Percentiles rank a stretch among this genome's conserved stretches.
phyloP scores from a whole-genome alignment of 768 basidiomycete genomes.

The Cantharellus anzutake region DNA sequence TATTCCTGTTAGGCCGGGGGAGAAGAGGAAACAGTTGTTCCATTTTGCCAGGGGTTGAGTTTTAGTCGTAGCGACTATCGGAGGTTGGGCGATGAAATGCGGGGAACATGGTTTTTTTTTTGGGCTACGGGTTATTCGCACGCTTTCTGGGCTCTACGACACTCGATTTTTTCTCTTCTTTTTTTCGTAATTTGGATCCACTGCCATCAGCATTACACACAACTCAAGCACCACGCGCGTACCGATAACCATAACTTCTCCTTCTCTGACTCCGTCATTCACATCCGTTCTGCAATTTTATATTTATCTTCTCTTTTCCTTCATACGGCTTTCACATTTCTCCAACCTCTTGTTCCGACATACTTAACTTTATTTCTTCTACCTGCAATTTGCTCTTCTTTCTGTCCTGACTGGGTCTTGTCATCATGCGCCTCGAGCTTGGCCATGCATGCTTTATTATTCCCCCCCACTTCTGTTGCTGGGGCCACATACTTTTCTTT shows the following conservation, averaged over 20 bases:
- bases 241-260: background rate
- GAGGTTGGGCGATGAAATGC: background rate
- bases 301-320: background rate
- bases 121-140: background rate
- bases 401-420: background rate
- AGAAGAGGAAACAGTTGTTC: conserved; percentile 1
- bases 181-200: background rate
- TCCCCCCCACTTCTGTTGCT: no score
- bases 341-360: background rate
- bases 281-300: background rate
- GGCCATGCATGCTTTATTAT: no score
- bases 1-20: background rate
- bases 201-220: background rate
- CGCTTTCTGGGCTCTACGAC: background rate
- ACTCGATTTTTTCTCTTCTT: background rate
- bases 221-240: background rate
- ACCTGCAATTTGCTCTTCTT: background rate
- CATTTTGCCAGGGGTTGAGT: background rate
- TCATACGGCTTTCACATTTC: background rate
- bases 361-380: background rate
- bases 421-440: background rate
- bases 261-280: background rate
- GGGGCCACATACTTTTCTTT: no score
- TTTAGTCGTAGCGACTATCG: background rate
- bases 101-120: background rate